Evolutionary conservation across 208 protist genomes (phyloP).

Genomic region (Acanthamoeba sp.): DNA sequence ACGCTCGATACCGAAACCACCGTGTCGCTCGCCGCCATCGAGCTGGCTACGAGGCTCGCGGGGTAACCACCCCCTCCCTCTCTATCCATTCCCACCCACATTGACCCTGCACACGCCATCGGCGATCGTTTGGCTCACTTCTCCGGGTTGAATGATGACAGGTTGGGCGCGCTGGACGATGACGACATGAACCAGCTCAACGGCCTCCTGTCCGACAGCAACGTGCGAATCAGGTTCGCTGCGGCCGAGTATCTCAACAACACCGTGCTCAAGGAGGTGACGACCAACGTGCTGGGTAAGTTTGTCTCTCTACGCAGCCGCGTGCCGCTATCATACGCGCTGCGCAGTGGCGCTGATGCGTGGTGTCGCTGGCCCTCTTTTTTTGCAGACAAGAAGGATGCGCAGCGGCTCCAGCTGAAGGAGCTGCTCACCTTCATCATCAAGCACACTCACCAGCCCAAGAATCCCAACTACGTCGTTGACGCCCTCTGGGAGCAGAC

Average conservation of each 20-base stretch:
- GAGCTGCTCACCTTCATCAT: constrained; percentile 52
- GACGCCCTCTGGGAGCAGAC: constrained; percentile 61
- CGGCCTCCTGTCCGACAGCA: constrained; percentile 61
- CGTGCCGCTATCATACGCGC: too few species aligned
- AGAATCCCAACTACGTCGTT: constrained; percentile 73
- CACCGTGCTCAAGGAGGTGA: constrained; percentile 18
- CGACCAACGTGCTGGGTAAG: background rate
- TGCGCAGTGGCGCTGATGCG: too few species aligned
- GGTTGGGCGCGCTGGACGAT: constrained; percentile 20
- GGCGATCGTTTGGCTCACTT: too few species aligned
- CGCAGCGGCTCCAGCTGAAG: background rate
- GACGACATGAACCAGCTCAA: constrained; percentile 53
- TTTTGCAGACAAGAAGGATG: background rate
- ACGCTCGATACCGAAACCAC: constrained; percentile 43
- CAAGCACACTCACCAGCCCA: constrained; percentile 53
- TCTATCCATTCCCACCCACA: too few species aligned
- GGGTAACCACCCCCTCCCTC: background rate
- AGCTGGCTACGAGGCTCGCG: background rate
- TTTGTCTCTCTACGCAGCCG: background rate
- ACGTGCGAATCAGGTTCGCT: constrained; percentile 60
- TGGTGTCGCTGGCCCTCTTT: too few species aligned
- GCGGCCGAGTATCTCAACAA: constrained; percentile 63
- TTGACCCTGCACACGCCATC: too few species aligned
- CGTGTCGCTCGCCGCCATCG: constrained; percentile 23
- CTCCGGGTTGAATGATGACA: background rate